Base-by-base conservation (phyloP, 2,329 filamentous ascomycete species). In the Pseudopyrenochaeta lycopersici region DNA sequence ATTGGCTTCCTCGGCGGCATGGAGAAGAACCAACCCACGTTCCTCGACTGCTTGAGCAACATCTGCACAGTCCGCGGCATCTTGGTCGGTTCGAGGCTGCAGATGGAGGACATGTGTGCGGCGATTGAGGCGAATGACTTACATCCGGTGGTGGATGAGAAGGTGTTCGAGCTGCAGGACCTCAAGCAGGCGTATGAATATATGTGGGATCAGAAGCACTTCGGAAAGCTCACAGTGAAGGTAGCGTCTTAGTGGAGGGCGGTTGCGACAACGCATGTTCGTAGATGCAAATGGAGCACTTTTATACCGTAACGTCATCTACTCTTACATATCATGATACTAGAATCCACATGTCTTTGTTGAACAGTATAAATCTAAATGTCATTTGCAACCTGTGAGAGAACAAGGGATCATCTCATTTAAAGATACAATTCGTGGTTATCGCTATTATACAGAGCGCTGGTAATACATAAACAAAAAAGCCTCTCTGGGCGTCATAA, bases 51-150 rank as follows among this genome's bases (percentile, higher is more conserved):
- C 20, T 65, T 87, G 39, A 71, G 49, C 52, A 73, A 74, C 52
- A 49, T 74, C 44, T 85, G 82, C 73, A 87, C 82, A 1, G 82
- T 86, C 4, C 77, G 85, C 5, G 85, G 85, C 49, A 70, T 87
- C 7, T 75, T 85, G 36, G 84, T 87, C 9, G 85, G 85, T 4
- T 82, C 78, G 46, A 78, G 82, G 60, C 73, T 77, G 32, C 79
- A 84, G 67, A 84, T 87, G 71, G 79, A 84, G 64, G 84, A 85
- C 27, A 87, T 88, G 85, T 81, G 83, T 56, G 68, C 74, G 12
- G 82, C 84, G 0, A 84, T 88, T 50, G 85, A 87, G 71, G 80
- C 78, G 14, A 85, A 85, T 53, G 72, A 85, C 55, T 83, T 88
- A 61, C 81, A 85, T 56, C 85, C 85, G 1, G 76, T 87, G 17